phyloP scores from a whole-genome alignment of 2,329 filamentous ascomycete species.

The Cordyceps cicadae region DNA sequence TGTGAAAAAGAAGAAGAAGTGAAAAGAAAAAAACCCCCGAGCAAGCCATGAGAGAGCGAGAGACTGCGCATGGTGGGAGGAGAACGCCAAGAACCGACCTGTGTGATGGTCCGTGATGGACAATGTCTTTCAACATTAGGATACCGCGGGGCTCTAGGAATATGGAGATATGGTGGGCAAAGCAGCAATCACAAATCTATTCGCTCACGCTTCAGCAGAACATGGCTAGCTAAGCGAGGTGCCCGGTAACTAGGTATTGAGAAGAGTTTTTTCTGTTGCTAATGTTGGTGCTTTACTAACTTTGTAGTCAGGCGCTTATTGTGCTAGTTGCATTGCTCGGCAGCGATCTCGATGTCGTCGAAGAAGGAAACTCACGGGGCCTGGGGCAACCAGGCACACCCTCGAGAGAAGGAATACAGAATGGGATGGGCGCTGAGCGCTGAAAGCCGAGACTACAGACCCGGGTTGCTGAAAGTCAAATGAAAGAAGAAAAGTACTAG shows the following conservation, averaged over 20 bases:
- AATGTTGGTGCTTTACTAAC: neutral
- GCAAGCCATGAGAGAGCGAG: neutral
- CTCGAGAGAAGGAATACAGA: no score
- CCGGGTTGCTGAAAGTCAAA: neutral
- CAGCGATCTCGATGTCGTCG: neutral
- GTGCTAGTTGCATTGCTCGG: neutral
- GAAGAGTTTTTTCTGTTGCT: neutral
- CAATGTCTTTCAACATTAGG: neutral
- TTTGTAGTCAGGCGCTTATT: no score
- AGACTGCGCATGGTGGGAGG: neutral
- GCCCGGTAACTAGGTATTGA: neutral
- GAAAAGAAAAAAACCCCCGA: neutral
- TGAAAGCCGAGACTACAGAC: neutral
- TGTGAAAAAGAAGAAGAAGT: neutral
- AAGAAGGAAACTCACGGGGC: neutral
- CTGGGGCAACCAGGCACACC: no score
- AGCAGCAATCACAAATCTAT: neutral
- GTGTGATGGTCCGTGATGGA: neutral
- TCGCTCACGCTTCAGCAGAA: neutral
- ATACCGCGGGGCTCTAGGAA: neutral
- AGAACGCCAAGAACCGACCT: neutral
- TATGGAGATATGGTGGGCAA: neutral
- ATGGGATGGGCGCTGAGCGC: neutral
- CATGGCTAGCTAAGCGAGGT: neutral
- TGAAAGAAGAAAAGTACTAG: no score